phyloP scores from a whole-genome alignment of 352 stramenopile genomes.

The Blastocystis sp. region DNA sequence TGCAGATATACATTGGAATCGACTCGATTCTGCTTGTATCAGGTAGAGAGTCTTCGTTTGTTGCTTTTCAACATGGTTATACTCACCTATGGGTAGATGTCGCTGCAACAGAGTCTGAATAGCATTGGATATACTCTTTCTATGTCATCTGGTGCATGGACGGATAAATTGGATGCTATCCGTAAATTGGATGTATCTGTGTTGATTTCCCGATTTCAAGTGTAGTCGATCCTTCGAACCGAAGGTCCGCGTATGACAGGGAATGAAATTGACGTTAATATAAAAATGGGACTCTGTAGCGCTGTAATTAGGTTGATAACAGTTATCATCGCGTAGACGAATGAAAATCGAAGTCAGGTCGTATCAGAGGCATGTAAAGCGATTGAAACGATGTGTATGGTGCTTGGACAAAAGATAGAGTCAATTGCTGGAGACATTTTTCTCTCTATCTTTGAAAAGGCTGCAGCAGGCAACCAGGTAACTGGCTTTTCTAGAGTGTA shows the following conservation, averaged over 20 bases:
- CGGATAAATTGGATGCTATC: neutral
- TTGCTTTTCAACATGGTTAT: neutral
- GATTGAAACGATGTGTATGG: neutral
- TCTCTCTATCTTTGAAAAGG: conserved; percentile 44
- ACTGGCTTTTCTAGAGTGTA: neutral
- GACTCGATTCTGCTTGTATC: neutral
- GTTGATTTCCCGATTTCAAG: neutral
- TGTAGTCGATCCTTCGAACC: neutral
- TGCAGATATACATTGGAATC: neutral
- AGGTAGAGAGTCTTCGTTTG: neutral
- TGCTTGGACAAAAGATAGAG: neutral
- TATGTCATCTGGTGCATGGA: neutral
- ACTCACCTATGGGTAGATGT: neutral
- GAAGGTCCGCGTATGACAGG: neutral
- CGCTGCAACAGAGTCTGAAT: neutral
- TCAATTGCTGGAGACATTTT: conserved; percentile 17
- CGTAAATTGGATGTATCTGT: neutral
- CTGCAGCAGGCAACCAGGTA: conserved; percentile 11
- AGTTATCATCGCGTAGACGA: neutral
- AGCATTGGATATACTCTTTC: neutral
- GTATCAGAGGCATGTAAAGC: conserved; percentile 36
- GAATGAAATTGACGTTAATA: conserved; percentile 10
- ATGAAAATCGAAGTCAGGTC: conserved; percentile 43
- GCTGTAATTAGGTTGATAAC: neutral
- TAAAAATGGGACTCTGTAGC: conserved; percentile 18